Evolutionary conservation across 2,329 filamentous ascomycete genomes (phyloP), one percentile per base, ranked within the genome.

Genomic region (Leptosphaerulina australis): DNA sequence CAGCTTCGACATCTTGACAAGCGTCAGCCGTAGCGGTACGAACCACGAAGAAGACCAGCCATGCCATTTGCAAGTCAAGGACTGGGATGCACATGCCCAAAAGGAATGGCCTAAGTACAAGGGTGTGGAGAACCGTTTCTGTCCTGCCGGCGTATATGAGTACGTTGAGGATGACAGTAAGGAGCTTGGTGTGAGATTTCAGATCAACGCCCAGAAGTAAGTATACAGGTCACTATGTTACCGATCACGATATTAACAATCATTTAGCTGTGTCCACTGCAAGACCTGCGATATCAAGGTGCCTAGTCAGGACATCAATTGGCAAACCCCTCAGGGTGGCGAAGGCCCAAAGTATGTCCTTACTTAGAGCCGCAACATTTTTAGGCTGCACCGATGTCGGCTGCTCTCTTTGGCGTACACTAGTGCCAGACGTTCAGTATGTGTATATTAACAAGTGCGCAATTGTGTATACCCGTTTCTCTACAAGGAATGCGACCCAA

Each of bases 241-340:
- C 10, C 5, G 17, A n/a, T 31, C 10, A 41, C 10, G 11, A n/a
- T 9, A 31, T 67, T 76, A 68, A 71, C 69, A 3, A 9, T 7
- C 30, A 14, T 17, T 30, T 62, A 96, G 92, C 77, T 99, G 94
- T 73, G 96, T 99, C 59, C 94, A 99, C 77, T 99, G 94, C 82
- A 99, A 99, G 83, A 99, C 94, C 11, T 99, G 94, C 73, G 94
- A 99, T 74, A 99, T 99, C 78, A 99, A 99, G 79, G 93, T 91
- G 12, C 94, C 94, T 6, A 84, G 87, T 56, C 94, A 99, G 78
- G 94, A 97, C 70, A 97, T 99, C 76, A 97, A 96, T 74, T 96
- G 74, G 72, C 61, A 91, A 63, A 94, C 94, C 24, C 94, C 94
- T 5, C 91, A 97, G 71, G 92, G 94, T 59, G 94, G 93, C 41